Percentiles rank a stretch among this genome's conserved stretches.
Conservation (phyloP, 768 basidiomycete genomes). For the Mycena vitilis region DNA sequence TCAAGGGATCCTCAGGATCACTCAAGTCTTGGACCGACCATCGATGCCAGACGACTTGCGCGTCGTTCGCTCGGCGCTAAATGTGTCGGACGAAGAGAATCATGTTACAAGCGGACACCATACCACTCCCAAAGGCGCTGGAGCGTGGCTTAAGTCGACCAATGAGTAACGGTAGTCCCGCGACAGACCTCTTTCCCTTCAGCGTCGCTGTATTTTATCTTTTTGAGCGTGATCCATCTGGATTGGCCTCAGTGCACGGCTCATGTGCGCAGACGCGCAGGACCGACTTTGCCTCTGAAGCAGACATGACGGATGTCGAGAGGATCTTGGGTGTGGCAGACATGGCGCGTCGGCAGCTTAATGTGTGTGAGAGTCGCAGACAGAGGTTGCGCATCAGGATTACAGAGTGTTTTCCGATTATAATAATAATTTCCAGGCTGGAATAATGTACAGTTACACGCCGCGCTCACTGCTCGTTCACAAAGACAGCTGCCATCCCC, state of each 20-base stretch:
- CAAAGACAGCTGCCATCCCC: slow-evolving; percentile 91
- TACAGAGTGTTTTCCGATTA: neutral
- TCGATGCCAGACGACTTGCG: slow-evolving; percentile 83
- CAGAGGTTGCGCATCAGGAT: neutral
- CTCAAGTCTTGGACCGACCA: slow-evolving; percentile 55
- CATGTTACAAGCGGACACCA: neutral
- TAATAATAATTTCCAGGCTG: slow-evolving; percentile 1
- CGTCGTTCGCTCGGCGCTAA: slow-evolving; percentile 80
- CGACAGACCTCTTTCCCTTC: slow-evolving; percentile 74
- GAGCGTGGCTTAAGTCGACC: slow-evolving; percentile 16
- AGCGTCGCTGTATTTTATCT: slow-evolving; percentile 83
- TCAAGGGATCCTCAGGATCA: neutral
- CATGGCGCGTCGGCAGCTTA: slow-evolving; percentile 25
- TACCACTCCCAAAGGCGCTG: slow-evolving; percentile 87
- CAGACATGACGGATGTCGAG: slow-evolving; percentile 61
- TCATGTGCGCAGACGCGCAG: neutral
- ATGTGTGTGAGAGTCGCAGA: neutral
- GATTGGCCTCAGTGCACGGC: slow-evolving; percentile 1
- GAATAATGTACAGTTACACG: slow-evolving; percentile 2
- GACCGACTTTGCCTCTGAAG: slow-evolving; percentile 70
- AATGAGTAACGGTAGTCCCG: slow-evolving; percentile 7
- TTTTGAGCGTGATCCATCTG: slow-evolving; percentile 90
- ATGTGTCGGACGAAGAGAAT: neutral
- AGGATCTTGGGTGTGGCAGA: slow-evolving; percentile 49
- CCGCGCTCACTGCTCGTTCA: slow-evolving; percentile 75